A percentile compares a stretch with the other conserved stretches of the same genome.
Evolutionary conservation across 2,329 filamentous ascomycete genomes (phyloP).

Genomic region (Lachnellula suecica): DNA sequence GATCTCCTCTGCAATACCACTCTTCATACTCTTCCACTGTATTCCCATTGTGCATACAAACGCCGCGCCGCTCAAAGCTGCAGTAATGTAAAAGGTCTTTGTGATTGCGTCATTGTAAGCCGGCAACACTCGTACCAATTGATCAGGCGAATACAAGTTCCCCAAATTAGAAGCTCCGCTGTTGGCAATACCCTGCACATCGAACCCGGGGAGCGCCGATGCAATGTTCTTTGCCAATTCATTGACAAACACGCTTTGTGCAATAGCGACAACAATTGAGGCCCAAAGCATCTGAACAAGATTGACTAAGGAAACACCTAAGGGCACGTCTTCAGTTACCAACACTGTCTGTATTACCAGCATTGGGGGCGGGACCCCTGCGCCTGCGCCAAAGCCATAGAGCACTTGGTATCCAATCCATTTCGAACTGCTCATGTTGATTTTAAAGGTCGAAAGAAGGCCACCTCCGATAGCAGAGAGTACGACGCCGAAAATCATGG

Average conservation of each 20-base stretch:
- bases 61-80: no score
- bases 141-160: not conserved
- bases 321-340: not conserved
- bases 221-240: not conserved
- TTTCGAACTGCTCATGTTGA: not conserved
- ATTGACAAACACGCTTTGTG: slow-evolving; percentile 5
- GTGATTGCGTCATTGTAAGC: not conserved
- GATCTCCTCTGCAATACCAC: no score
- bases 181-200: not conserved
- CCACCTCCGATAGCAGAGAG: not conserved
- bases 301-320: not conserved
- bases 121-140: not conserved
- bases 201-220: not conserved
- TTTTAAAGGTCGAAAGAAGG: not conserved
- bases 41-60: no score
- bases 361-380: not conserved
- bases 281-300: not conserved
- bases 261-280: slow-evolving; percentile 1
- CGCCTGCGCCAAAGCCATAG: not conserved
- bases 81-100: not conserved
- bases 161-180: not conserved
- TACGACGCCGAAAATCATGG: not conserved
- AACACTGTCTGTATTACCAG: not conserved
- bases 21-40: no score
- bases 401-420: not conserved